Evolutionary conservation across 129 eudicot genomes (phyloP), one percentile per base, ranked within the genome.

Genomic region (Oenanthe sinensis): DNA sequence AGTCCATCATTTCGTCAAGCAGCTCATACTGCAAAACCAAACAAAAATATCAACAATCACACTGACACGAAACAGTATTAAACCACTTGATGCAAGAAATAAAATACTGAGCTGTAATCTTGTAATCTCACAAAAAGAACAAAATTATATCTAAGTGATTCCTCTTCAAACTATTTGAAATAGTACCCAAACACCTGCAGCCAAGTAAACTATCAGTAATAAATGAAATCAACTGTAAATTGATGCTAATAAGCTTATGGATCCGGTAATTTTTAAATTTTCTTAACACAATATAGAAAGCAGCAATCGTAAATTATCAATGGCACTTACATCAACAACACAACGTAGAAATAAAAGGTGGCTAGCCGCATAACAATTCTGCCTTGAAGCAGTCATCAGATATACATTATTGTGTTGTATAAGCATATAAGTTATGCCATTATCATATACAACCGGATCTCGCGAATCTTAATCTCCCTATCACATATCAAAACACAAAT

Each of bases 351-450:
- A 95, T 77, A 90, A 86, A 75, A 95, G 94, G 75, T 88, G 87
- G 85, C 98, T 90, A 26, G 98, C 94, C 54, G 98, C 98, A 90
- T 95, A 90, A 86, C 98, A 95, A 91, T 95, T 91, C 86, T 95
- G 98, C 85, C 98, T 86, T 4, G 96, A 81, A 54, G 98, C 98
- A 79, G 81, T 86, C 96, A 95, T 92, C 77, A 95, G 85, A 80
- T 91, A 95, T 36, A 95, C 92, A 90, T 95, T 95, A 88, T 87
- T 91, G 91, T 95, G 98, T 80, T 95, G 98, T 80, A 95, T 89
- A 79, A 88, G 91, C 98, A 95, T 91, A 81, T 95, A 95, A 54
- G 96, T 90, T n/a, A 95, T 90, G 63, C 98, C 98, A 86, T 88
- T 81, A 80, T 95, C 98, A 81, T 87, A 82, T 74, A 86, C 96